Conservation (phyloP, 345 rosid genomes). For the Carallia brachiata region DNA sequence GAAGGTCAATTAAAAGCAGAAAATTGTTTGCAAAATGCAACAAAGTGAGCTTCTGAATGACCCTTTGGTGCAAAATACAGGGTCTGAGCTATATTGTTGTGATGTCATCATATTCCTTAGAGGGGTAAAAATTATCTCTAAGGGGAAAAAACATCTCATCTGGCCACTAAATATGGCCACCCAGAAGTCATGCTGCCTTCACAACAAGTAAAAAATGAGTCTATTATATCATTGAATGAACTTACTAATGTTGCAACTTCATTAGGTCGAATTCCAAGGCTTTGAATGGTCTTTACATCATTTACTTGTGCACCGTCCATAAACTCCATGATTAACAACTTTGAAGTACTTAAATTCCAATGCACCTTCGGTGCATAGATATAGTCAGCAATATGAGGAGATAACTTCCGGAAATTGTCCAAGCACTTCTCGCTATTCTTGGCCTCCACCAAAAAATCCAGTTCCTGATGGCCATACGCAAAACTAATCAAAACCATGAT, state of each 20-base stretch:
- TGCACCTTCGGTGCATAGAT: slow-evolving; percentile 75
- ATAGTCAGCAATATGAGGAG: slow-evolving; percentile 82
- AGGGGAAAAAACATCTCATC: too few species aligned
- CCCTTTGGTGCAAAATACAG: not conserved
- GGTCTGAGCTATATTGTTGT: not conserved
- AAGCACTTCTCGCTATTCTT: slow-evolving; percentile 83
- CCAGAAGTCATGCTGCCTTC: not conserved
- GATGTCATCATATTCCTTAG: too few species aligned
- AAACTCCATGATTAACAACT: slow-evolving; percentile 89
- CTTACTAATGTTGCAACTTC: slow-evolving; percentile 87
- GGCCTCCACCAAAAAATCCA: slow-evolving; percentile 90
- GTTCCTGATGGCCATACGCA: slow-evolving; percentile 48
- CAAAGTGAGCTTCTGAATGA: not conserved
- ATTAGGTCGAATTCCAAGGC: slow-evolving; percentile 69
- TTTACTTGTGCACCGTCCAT: slow-evolving; percentile 88
- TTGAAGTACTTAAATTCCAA: slow-evolving; percentile 87
- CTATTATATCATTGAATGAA: slow-evolving; percentile 13
- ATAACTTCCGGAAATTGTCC: slow-evolving; percentile 78
- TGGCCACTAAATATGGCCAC: not conserved
- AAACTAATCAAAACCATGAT: slow-evolving; percentile 1
- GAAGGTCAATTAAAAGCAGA: not conserved
- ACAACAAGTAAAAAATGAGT: slow-evolving; percentile 9
- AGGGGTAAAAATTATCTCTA: too few species aligned
- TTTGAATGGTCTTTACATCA: slow-evolving; percentile 62
- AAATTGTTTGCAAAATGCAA: not conserved